Conservation (phyloP, 83 land plant species). For the Thuja plicata region DNA sequence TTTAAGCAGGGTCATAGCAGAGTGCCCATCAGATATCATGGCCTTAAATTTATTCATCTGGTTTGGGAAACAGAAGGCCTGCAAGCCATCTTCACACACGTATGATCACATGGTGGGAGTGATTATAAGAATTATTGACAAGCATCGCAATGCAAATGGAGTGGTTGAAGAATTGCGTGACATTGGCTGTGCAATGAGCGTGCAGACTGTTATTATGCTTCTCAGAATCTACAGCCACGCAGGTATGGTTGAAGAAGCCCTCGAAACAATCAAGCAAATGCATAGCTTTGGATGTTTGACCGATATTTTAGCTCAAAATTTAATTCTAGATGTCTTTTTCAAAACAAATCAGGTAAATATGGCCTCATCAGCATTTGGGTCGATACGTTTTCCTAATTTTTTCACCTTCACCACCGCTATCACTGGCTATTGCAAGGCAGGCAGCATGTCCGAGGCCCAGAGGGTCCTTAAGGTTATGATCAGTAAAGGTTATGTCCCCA, state of each 20-base stretch:
- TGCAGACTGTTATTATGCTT: slow-evolving; percentile 35
- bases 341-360: slow-evolving; percentile 17
- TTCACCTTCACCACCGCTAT: slow-evolving; percentile 37
- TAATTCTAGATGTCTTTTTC: slow-evolving; percentile 42
- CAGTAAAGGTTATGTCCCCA: slow-evolving; percentile 30
- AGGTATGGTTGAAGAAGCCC: slow-evolving; percentile 20
- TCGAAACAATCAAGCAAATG: slow-evolving; percentile 43
- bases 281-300: slow-evolving; percentile 17
- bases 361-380: slow-evolving; percentile 24
- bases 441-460: slow-evolving; percentile 19
- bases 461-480: slow-evolving; percentile 26
- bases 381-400: slow-evolving; percentile 29
- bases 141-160: slow-evolving; percentile 16
- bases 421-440: slow-evolving; percentile 28
- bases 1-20: slow-evolving; percentile 20
- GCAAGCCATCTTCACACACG: slow-evolving; percentile 24
- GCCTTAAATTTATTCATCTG: slow-evolving; percentile 44
- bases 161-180: slow-evolving; percentile 29
- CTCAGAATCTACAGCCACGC: slow-evolving; percentile 46
- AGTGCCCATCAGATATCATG: slow-evolving; percentile 43
- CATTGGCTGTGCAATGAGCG: slow-evolving; percentile 33
- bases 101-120: slow-evolving; percentile 25
- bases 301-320: slow-evolving; percentile 35
- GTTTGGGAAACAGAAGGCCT: slow-evolving; percentile 37
- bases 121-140: slow-evolving; percentile 18